Percentiles rank a stretch among this genome's conserved stretches.
phyloP scores from a whole-genome alignment of 257 asterid genomes.

The Capsicum pubescens region DNA sequence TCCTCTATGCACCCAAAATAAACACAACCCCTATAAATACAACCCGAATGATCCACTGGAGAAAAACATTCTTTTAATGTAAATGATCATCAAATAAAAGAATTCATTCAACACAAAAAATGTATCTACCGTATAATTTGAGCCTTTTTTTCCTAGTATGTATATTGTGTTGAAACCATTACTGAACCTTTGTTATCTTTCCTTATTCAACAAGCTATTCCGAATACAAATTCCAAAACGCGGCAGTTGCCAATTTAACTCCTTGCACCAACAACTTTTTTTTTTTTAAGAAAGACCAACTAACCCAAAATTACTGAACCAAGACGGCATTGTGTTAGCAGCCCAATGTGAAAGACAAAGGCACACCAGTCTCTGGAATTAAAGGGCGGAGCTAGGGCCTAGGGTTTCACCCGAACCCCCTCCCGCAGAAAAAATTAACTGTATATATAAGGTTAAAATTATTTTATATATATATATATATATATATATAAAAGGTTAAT shows the following conservation, averaged over 20 bases:
- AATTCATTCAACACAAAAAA: neutral
- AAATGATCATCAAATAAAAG: neutral
- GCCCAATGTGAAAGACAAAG: too few species aligned
- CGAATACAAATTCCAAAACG: neutral
- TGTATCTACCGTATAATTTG: neutral
- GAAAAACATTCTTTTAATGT: neutral
- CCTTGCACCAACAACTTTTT: neutral
- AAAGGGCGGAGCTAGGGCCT: too few species aligned
- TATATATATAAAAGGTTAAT: too few species aligned
- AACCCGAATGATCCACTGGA: neutral
- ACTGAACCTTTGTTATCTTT: neutral
- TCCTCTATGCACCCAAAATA: neutral
- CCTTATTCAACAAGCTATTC: neutral
- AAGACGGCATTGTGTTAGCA: too few species aligned
- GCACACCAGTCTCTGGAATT: too few species aligned
- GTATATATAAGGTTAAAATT: too few species aligned
- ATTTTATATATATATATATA: too few species aligned
- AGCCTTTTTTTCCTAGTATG: neutral
- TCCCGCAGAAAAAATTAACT: too few species aligned
- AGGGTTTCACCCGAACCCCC: too few species aligned
- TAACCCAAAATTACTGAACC: too few species aligned
- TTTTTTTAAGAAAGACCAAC: too few species aligned
- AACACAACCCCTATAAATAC: neutral
- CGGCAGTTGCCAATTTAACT: neutral
- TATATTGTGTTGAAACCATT: neutral